Evolutionary conservation across 2,329 filamentous ascomycete genomes (phyloP).

Genomic region (Stachybotrys chartarum): DNA sequence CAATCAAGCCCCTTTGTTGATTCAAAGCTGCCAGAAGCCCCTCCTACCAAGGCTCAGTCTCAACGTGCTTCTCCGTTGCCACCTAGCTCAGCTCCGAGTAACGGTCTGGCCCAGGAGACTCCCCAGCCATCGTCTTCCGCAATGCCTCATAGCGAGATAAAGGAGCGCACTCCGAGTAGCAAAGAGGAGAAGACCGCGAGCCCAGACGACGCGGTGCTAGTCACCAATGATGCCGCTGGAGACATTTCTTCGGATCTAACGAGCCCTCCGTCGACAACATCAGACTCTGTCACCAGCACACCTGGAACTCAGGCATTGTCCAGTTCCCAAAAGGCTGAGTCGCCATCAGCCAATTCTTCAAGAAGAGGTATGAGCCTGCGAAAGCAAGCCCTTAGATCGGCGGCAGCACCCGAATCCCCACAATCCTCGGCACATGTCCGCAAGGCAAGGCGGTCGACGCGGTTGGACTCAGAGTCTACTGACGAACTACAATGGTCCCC

Average conservation of each 20-base stretch:
- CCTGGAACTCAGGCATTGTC: conserved; percentile 26
- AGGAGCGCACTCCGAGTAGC: not conserved
- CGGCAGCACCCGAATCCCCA: conserved; percentile 18
- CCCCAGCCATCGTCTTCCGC: not conserved
- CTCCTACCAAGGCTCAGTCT: not conserved
- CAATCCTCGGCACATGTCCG: conserved; percentile 14
- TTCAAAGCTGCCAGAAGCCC: conserved; percentile 6
- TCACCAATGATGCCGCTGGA: not conserved
- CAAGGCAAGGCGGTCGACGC: conserved; percentile 14
- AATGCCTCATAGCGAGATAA: not conserved
- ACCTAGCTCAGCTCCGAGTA: not conserved
- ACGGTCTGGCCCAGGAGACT: not conserved
- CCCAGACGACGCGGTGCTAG: too few species aligned
- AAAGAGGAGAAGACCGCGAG: too few species aligned
- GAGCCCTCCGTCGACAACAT: conserved; percentile 30
- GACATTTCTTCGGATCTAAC: conserved; percentile 31
- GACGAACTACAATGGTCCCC: conserved; percentile 41
- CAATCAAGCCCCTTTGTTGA: conserved; percentile 18
- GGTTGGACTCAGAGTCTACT: conserved; percentile 34
- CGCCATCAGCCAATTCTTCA: conserved; percentile 16
- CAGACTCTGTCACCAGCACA: conserved; percentile 26
- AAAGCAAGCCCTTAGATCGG: conserved; percentile 8
- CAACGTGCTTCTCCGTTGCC: not conserved
- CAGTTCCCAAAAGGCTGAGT: conserved; percentile 11
- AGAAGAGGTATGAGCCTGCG: conserved; percentile 9